Evolutionary conservation across 2,329 filamentous ascomycete genomes (phyloP).

Genomic region (Cladosporium sp.): DNA sequence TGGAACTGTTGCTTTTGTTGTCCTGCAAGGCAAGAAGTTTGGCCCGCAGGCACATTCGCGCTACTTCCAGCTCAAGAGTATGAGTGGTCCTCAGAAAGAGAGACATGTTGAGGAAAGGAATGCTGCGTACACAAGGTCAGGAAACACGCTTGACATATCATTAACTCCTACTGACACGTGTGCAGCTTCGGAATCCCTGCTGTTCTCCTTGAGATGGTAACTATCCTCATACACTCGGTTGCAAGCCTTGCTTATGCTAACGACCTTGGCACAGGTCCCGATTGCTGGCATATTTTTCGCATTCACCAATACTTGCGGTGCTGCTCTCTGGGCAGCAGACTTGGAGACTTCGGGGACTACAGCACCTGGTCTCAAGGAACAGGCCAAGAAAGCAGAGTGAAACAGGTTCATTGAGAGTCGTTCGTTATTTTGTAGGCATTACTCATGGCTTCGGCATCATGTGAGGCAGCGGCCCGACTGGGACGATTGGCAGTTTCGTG

Average conservation of each 20-base stretch:
- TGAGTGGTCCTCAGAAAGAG: conserved; percentile 58
- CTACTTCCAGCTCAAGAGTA: conserved; percentile 89
- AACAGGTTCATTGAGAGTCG: background rate
- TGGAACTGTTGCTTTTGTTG: conserved; percentile 73
- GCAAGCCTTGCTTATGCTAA: too few species aligned
- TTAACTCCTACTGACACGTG: background rate
- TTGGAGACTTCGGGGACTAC: conserved; percentile 29
- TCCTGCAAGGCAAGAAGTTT: conserved; percentile 55
- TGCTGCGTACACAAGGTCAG: conserved; percentile 75
- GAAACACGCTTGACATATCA: conserved; percentile 21
- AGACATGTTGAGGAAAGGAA: conserved; percentile 65
- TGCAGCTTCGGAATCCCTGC: conserved; percentile 64
- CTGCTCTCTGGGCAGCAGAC: conserved; percentile 85
- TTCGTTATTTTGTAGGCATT: background rate
- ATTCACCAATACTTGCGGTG: conserved; percentile 88
- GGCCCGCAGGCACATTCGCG: conserved; percentile 53
- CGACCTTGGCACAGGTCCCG: conserved; percentile 46
- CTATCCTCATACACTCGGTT: background rate
- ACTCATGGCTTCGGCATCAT: conserved; percentile 7
- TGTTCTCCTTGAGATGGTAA: conserved; percentile 67
- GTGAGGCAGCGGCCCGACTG: conserved; percentile 7
- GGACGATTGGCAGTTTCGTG: conserved; percentile 4
- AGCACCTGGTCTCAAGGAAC: conserved; percentile 28
- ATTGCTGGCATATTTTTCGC: conserved; percentile 75
- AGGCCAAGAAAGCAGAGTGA: conserved; percentile 17